Conservation (phyloP, 2,329 filamentous ascomycete species). For the Rhynchosporium agropyri region DNA sequence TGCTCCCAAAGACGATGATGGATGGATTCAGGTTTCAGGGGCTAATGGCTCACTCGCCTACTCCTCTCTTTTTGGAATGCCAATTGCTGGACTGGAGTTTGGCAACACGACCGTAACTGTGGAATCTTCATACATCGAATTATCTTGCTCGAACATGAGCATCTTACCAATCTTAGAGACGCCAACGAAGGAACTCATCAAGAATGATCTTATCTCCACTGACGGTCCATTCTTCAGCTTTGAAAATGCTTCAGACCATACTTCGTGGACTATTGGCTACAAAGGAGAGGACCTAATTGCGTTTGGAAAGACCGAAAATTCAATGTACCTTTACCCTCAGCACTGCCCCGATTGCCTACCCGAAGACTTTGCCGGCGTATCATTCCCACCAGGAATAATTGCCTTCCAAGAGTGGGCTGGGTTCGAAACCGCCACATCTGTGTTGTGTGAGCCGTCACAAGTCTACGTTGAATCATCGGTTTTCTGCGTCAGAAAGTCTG, state of each 20-base stretch:
- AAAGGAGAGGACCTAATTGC: conserved; percentile 29
- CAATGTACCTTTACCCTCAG: conserved; percentile 24
- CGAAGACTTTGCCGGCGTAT: conserved; percentile 3
- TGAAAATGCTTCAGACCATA: conserved; percentile 22
- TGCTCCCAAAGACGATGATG: conserved; percentile 21
- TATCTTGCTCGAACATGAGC: conserved; percentile 29
- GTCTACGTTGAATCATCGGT: conserved; percentile 33
- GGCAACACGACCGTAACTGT: conserved; percentile 32
- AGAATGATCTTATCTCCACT: conserved; percentile 28
- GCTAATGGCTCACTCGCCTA: conserved; percentile 26
- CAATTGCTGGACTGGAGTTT: conserved; percentile 23
- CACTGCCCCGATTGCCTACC: conserved; percentile 31
- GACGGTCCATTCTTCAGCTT: conserved; percentile 30
- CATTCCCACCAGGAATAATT: conserved; percentile 26
- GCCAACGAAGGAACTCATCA: conserved; percentile 11
- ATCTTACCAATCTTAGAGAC: conserved; percentile 14
- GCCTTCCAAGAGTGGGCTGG: conserved; percentile 33
- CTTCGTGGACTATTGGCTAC: conserved; percentile 32
- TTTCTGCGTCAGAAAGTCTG: conserved; percentile 26
- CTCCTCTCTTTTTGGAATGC: conserved; percentile 35
- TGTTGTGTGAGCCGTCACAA: conserved; percentile 31
- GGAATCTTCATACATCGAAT: conserved; percentile 34
- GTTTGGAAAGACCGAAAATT: conserved; percentile 10
- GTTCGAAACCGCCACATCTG: conserved; percentile 23
- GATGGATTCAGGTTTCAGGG: conserved; percentile 28